Conservation (phyloP, 805 yeast species). For the Candida khao-thaluensis region DNA sequence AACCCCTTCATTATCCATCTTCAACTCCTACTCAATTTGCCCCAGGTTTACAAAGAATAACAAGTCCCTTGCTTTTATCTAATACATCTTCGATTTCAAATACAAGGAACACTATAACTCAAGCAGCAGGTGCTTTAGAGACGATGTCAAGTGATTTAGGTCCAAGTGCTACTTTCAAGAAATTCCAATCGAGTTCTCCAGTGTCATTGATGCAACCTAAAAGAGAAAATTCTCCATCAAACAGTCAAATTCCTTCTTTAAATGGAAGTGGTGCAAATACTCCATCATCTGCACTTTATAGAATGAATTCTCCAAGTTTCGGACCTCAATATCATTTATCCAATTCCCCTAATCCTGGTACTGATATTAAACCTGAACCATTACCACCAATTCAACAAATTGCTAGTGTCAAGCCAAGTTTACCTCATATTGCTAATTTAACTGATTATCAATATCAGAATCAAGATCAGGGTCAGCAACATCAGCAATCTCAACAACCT, state of each 20-base stretch:
- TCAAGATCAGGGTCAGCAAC: not conserved
- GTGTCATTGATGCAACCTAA: conserved; percentile 31
- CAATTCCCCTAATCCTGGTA: conserved; percentile 5
- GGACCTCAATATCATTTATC: conserved; percentile 43
- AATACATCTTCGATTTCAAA: conserved; percentile 46
- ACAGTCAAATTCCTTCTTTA: conserved; percentile 1
- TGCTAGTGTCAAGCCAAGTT: conserved; percentile 18
- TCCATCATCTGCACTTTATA: conserved; percentile 36
- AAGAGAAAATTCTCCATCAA: not conserved
- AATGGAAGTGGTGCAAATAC: conserved; percentile 16
- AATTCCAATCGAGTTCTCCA: conserved; percentile 16
- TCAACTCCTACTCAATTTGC: conserved; percentile 73
- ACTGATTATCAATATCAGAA: conserved; percentile 1
- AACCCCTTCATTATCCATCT: conserved; percentile 62
- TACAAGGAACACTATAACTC: conserved; percentile 27
- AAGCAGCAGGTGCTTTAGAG: conserved; percentile 46
- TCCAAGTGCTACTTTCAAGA: conserved; percentile 43
- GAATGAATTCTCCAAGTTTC: conserved; percentile 39
- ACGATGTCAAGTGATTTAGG: conserved; percentile 45
- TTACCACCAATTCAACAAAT: conserved; percentile 29
- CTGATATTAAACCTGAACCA: conserved; percentile 12
- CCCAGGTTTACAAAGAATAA: conserved; percentile 58
- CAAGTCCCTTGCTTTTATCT: conserved; percentile 62
- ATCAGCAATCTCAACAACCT: not conserved
- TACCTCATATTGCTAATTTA: conserved; percentile 25